Evolutionary conservation across 306 rosid species (phyloP).

Genomic region (Acacia acuminata): DNA sequence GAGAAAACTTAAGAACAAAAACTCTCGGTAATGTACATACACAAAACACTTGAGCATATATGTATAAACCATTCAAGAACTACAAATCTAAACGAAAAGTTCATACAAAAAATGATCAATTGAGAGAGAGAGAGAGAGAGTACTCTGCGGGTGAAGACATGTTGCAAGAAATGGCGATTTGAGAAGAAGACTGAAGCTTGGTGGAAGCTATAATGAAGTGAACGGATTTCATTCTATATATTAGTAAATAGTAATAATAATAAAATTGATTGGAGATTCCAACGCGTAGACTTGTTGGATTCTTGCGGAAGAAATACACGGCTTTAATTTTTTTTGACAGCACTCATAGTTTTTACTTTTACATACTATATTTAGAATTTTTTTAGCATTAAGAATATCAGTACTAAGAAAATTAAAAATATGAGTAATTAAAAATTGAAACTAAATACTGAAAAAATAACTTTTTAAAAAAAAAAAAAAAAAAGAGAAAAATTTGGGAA

Average conservation of each 20-base stretch:
- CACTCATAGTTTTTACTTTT: too few species aligned
- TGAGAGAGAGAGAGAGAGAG: slow-evolving; percentile 25
- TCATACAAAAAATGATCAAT: not conserved
- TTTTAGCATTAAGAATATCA: not conserved
- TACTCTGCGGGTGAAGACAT: slow-evolving; percentile 85
- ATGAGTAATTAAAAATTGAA: not conserved
- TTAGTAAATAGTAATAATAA: not conserved
- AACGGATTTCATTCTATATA: not conserved
- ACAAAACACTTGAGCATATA: not conserved
- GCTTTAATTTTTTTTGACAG: not conserved
- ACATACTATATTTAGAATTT: too few species aligned
- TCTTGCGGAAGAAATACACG: not conserved
- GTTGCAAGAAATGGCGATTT: slow-evolving; percentile 15
- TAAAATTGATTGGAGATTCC: slow-evolving; percentile 29
- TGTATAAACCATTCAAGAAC: not conserved
- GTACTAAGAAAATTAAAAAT: not conserved
- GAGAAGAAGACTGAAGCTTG: not conserved
- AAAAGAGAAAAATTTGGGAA: too few species aligned
- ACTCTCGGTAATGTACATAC: not conserved
- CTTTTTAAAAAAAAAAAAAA: too few species aligned
- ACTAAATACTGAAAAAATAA: not conserved
- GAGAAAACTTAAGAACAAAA: not conserved
- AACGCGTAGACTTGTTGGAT: not conserved
- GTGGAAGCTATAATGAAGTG: not conserved
- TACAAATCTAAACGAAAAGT: not conserved